These are phyloP conservation scores for Betula pendula DNA, from an alignment of 306 rosid genomes.

Conservation along the genomic window DNA sequence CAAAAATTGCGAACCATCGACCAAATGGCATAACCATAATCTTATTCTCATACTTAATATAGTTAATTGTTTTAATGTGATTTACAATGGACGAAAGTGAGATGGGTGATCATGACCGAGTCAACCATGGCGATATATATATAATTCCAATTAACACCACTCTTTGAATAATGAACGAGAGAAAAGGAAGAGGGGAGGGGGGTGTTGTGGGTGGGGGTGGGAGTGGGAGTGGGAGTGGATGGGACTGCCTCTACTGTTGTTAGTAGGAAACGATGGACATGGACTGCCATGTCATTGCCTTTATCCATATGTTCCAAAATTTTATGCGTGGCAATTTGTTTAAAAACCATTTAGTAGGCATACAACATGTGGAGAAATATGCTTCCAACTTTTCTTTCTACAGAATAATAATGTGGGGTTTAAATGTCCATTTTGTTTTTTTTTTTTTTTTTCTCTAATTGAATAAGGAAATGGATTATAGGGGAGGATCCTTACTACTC, in stretches of 20 bases:
- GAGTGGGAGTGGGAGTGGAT: constrained; percentile 18
- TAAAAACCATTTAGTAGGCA: not conserved
- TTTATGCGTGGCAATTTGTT: not conserved
- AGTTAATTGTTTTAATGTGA: too few species aligned
- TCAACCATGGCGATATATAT: constrained; percentile 28
- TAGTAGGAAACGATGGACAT: constrained; percentile 26
- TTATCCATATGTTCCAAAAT: constrained; percentile 33
- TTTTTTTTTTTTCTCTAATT: too few species aligned
- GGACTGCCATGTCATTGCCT: constrained; percentile 38
- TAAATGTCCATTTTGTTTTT: not conserved
- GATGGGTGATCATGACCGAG: constrained; percentile 33
- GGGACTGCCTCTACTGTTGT: constrained; percentile 29
- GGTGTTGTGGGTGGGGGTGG: not conserved
- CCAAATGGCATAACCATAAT: constrained; percentile 12
- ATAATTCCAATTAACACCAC: not conserved
- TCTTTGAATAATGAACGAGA: constrained; percentile 11
- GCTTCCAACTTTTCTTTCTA: not conserved
- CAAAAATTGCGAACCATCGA: not conserved
- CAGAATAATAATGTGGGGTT: not conserved
- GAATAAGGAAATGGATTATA: too few species aligned
- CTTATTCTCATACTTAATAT: too few species aligned
- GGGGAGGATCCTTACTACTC: too few species aligned
- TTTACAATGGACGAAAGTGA: not conserved
- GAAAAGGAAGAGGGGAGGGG: not conserved
- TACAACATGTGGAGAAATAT: not conserved